Conservation (phyloP, 257 asterid species). For the Forsythia viridissima region DNA sequence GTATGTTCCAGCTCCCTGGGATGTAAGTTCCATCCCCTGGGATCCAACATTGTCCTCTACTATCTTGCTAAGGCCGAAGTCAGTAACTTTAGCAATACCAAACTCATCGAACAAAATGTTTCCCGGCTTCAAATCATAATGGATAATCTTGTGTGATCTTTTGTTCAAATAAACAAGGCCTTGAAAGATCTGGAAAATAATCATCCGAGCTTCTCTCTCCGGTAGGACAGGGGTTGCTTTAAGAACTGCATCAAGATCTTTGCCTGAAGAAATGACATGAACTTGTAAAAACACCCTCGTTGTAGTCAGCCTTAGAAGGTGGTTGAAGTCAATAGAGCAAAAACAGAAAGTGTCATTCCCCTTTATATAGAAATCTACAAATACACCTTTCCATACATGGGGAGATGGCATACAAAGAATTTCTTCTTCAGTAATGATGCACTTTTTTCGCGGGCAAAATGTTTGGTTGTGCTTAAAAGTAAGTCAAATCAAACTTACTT, state of each 20-base stretch:
- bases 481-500: too few relatives aligned
- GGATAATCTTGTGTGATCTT: slow-evolving; percentile 91
- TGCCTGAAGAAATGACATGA: slow-evolving; percentile 47
- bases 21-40: slow-evolving; percentile 99
- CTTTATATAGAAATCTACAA: too few relatives aligned
- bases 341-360: too few relatives aligned
- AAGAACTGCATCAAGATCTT: slow-evolving; percentile 97
- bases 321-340: too few relatives aligned
- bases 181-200: slow-evolving; percentile 86
- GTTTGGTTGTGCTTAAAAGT: too few relatives aligned
- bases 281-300: too few relatives aligned
- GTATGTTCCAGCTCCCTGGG: slow-evolving; percentile 99
- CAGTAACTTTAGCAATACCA: slow-evolving; percentile 88
- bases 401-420: too few relatives aligned
- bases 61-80: slow-evolving; percentile 99
- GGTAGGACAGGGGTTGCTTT: slow-evolving; percentile 84
- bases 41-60: slow-evolving; percentile 98
- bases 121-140: slow-evolving; percentile 98
- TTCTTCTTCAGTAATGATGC: too few relatives aligned
- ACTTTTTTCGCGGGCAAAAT: too few relatives aligned
- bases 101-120: slow-evolving; percentile 91
- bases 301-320: too few relatives aligned
- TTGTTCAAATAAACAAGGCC: slow-evolving; percentile 94
- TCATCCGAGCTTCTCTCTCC: slow-evolving; percentile 90
- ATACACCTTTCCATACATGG: too few relatives aligned